phyloP scores from a whole-genome alignment of 176 grass and related monocot genomes.

The Elaeis guineensis region DNA sequence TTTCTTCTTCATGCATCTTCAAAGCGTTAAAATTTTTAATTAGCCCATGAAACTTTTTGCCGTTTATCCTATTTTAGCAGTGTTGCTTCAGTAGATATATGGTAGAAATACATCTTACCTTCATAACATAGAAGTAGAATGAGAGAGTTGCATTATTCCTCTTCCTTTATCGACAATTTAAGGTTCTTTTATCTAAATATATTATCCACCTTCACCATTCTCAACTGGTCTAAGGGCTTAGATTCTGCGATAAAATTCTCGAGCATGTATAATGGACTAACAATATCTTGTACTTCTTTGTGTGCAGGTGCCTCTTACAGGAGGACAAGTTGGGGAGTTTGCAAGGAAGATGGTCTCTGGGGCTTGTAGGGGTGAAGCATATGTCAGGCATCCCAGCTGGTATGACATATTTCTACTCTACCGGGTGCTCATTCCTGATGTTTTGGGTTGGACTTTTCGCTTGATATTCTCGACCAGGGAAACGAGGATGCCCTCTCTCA shows the following conservation, averaged over 20 bases:
- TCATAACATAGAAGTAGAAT: too few species aligned
- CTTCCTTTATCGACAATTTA: too few species aligned
- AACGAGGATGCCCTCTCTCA: conserved; percentile 14
- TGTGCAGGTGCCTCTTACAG: conserved; percentile 22
- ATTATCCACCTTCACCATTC: too few species aligned
- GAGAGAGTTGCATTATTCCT: too few species aligned
- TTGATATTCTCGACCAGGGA: conserved; percentile 38
- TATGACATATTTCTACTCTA: conserved; percentile 77
- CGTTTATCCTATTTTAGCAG: too few species aligned
- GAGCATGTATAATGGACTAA: background rate
- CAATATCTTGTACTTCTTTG: background rate
- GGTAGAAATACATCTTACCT: too few species aligned
- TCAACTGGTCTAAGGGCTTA: background rate
- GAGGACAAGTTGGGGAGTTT: conserved; percentile 36
- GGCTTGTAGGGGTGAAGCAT: conserved; percentile 62
- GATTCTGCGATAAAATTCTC: too few species aligned
- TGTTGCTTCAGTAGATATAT: too few species aligned
- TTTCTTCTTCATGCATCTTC: too few species aligned
- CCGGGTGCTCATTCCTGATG: conserved; percentile 63
- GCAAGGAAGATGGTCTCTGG: conserved; percentile 58
- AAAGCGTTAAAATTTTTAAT: too few species aligned
- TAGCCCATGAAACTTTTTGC: too few species aligned
- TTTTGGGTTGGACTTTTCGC: conserved; percentile 72
- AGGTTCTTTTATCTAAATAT: too few species aligned
- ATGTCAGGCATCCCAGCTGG: conserved; percentile 57